A percentile compares a stretch with the other conserved stretches of the same genome.
These are phyloP conservation scores for Aurinia saxatilis DNA, from an alignment of 345 rosid genomes.

Conservation along the genomic window DNA sequence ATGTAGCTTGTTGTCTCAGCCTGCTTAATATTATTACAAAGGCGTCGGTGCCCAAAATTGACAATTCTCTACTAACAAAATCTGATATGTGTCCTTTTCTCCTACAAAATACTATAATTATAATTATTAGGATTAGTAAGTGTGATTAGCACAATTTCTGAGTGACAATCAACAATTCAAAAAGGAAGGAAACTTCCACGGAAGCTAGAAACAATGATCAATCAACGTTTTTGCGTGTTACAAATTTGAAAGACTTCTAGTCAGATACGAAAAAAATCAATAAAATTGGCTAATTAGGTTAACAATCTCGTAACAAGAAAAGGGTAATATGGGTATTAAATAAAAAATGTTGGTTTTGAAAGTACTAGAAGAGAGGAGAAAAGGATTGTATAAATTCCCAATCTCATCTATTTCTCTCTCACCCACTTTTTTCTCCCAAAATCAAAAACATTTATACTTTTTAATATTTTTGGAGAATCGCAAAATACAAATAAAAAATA, in stretches of 20 bases:
- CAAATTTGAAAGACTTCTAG: background rate
- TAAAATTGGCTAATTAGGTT: constrained; percentile 23
- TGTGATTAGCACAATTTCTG: background rate
- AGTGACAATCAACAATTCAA: background rate
- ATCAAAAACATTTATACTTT: background rate
- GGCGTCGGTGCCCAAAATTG: constrained; percentile 21
- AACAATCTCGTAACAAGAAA: constrained; percentile 33
- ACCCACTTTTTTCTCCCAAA: constrained; percentile 8
- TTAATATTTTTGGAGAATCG: constrained; percentile 4
- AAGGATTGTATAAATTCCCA: background rate
- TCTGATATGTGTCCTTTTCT: constrained; percentile 16
- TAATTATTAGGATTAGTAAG: background rate
- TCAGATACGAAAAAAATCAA: background rate
- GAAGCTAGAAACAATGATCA: background rate
- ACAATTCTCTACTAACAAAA: constrained; percentile 12
- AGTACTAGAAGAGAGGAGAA: background rate
- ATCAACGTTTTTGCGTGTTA: constrained; percentile 25
- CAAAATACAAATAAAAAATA: too few species aligned
- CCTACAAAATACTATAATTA: background rate
- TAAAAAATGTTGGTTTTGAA: constrained; percentile 8
- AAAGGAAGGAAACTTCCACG: constrained; percentile 8
- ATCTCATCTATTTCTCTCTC: constrained; percentile 22
- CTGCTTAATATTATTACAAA: background rate
- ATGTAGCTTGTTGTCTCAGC: constrained; percentile 15
- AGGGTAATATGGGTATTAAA: constrained; percentile 13